phyloP scores from a whole-genome alignment of 2,329 filamentous ascomycete genomes.

The Xylaria polymorpha region DNA sequence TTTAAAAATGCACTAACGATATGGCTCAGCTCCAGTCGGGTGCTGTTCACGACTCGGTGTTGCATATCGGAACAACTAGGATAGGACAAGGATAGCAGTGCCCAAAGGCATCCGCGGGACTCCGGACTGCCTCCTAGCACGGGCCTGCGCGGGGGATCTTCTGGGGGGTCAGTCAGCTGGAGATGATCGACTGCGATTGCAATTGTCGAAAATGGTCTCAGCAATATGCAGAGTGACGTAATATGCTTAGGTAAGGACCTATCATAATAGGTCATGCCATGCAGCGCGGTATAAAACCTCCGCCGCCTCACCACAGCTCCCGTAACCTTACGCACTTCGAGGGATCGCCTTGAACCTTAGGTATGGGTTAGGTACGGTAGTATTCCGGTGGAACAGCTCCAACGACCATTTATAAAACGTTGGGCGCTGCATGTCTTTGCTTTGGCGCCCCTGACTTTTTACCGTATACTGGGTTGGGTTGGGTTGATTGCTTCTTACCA shows the following conservation, averaged over 20 bases:
- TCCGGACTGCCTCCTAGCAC: neutral
- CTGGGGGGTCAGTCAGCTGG: too few relatives aligned
- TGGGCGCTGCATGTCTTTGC: neutral
- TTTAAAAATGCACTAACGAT: conserved; percentile 8
- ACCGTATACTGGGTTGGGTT: too few relatives aligned
- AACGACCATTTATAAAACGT: neutral
- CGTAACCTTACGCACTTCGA: too few relatives aligned
- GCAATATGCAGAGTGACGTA: conserved; percentile 5
- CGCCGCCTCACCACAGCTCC: neutral
- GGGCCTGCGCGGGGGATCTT: neutral
- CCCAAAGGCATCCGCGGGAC: neutral
- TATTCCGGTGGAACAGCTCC: neutral
- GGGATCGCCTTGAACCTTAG: neutral
- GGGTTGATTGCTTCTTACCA: too few relatives aligned
- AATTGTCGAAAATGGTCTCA: neutral
- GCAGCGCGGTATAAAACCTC: conserved; percentile 5
- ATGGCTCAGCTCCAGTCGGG: neutral
- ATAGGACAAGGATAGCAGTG: neutral
- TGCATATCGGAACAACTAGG: neutral
- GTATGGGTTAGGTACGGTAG: neutral
- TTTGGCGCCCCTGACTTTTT: neutral
- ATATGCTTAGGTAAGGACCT: conserved; percentile 1
- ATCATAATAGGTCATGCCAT: neutral
- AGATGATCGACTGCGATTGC: neutral
- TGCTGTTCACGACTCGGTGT: conserved; percentile 11